Base-by-base conservation (phyloP, 2,329 filamentous ascomycete species). In the Venturia carpophila region DNA sequence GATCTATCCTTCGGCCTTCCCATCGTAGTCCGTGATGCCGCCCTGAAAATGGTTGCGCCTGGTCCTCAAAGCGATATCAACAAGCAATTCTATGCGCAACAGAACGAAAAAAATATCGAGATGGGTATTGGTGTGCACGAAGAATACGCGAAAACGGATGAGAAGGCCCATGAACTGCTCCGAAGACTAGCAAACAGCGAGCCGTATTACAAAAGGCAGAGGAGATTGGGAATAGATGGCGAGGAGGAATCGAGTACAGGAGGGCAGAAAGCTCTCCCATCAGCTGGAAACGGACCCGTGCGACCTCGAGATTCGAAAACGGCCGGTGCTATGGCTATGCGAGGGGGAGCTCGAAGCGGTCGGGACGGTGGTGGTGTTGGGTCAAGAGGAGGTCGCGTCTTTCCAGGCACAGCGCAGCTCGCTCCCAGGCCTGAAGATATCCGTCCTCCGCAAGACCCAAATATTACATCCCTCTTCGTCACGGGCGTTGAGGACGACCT, bases 401-500 rank as follows among this genome's bases (percentile, higher is more conserved):
- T 92, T 68, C 87, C 90, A 0, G 84, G 85, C 67, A 84, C 85
- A 11, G 85, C 90, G 17, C 86, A 92, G 69, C 77, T 92, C 42
- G 91, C 92, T 2, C 91, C 92, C 0, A 88, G 87, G 19, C 88
- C 90, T 0, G 87, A 91, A 72, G 94, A 99, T 76, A 95, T 92
- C 77, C 76, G 88, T 2, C 94, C 94, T 0, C 95, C 94, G 0
- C 79, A 84, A 3, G 93, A 99, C 72, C 84, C 81, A 65, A 94
- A 90, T 67, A 89, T 99, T 73, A 96, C 91, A 71, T 97, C 93
- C 0, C 83, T 99, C 0, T 99, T 99, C 73, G 84, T 97, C 39
- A 97, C 93, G 0, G 95, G 94, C 10, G 87, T 99, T 1, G 94
- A 99, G 75, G 94, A 99, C 73, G 94, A 99, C 71, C 81, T 99